These are phyloP conservation scores for Tetradesmus obliquus DNA, from an alignment of 139 green algal species.

Conservation along the genomic window DNA sequence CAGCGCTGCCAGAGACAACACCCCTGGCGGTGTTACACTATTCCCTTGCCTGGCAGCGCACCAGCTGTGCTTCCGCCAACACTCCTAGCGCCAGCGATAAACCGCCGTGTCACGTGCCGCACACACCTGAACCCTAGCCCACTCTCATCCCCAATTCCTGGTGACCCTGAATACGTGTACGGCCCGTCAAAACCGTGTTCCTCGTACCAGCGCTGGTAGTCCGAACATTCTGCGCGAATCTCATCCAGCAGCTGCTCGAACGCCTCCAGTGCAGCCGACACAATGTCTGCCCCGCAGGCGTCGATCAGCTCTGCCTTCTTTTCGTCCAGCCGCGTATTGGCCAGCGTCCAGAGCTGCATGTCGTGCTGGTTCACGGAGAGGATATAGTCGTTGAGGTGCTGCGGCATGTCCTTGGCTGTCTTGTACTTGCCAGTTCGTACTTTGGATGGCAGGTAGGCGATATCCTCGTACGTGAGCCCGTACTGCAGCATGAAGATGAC, in stretches of 20 bases:
- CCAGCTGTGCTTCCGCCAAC: not conserved
- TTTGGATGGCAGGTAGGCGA: constrained; percentile 21
- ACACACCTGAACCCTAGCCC: constrained; percentile 26
- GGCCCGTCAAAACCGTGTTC: not conserved
- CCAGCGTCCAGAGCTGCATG: constrained; percentile 16
- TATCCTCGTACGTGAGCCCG: constrained; percentile 25
- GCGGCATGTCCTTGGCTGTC: constrained; percentile 16
- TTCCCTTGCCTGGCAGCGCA: not conserved
- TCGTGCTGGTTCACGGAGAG: constrained; percentile 18
- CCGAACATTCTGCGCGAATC: not conserved
- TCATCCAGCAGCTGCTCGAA: not conserved
- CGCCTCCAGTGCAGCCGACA: not conserved
- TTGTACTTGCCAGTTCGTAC: constrained; percentile 27
- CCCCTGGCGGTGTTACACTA: not conserved
- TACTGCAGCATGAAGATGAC: constrained; percentile 32
- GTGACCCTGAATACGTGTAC: not conserved
- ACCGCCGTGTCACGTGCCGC: not conserved
- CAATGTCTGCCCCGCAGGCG: not conserved
- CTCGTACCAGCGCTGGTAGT: constrained; percentile 13
- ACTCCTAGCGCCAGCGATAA: constrained; percentile 12
- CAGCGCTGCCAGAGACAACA: no score
- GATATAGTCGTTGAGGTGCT: constrained; percentile 24
- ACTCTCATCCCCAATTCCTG: not conserved
- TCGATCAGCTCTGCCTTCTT: not conserved
- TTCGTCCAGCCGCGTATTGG: constrained; percentile 14